Percentiles rank a stretch among this genome's conserved stretches.
Evolutionary conservation across 768 basidiomycete genomes (phyloP).

Genomic region (Tylopilus felleus): DNA sequence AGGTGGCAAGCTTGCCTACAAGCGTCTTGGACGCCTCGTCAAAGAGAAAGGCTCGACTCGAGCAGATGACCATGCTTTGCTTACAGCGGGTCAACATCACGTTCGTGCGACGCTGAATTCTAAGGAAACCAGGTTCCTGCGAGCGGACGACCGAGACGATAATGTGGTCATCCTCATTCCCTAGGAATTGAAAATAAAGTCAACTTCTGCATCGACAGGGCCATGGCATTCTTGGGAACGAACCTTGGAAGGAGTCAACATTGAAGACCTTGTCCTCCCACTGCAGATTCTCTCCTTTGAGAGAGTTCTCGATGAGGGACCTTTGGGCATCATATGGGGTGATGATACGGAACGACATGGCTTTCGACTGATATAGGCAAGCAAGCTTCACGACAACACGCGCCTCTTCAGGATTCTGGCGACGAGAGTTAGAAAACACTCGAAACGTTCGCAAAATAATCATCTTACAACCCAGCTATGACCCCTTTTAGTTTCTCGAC

Average conservation of each 20-base stretch:
- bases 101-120: conserved; percentile 64
- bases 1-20: conserved; percentile 23
- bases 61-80: conserved; percentile 67
- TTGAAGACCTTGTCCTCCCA: conserved; percentile 73
- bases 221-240: conserved; percentile 4
- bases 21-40: conserved; percentile 19
- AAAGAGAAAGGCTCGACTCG: conserved; percentile 37
- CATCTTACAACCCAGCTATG: conserved; percentile 37
- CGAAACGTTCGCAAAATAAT: neutral
- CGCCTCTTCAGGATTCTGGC: conserved; percentile 59
- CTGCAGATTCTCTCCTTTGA: conserved; percentile 44
- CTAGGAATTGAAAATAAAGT: conserved; percentile 35
- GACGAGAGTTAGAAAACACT: conserved; percentile 5
- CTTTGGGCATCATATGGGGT: conserved; percentile 80
- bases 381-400: conserved; percentile 53
- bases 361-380: conserved; percentile 42
- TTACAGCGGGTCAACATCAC: conserved; percentile 84
- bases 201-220: conserved; percentile 4
- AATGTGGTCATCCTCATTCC: conserved; percentile 77
- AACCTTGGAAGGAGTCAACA: conserved; percentile 80
- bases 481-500: conserved; percentile 26
- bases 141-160: conserved; percentile 69
- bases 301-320: conserved; percentile 48
- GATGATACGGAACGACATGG: conserved; percentile 58
- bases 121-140: conserved; percentile 58